Base-by-base conservation (phyloP, 2,329 filamentous ascomycete genomes). In the Zymoseptoria passerinii region DNA sequence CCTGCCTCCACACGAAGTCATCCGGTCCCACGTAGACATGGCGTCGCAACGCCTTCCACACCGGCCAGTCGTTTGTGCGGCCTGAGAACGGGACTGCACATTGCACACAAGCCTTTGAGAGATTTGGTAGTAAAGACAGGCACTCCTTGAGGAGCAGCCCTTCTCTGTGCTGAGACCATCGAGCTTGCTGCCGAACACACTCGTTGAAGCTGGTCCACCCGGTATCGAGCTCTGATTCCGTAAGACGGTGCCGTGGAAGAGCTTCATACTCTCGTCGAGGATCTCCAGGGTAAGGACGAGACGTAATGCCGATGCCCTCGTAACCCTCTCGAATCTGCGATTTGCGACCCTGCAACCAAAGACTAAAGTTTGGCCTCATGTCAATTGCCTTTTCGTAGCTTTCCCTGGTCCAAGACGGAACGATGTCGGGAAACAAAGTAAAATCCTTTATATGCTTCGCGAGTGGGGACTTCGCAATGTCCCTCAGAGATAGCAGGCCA, bases 391-490 rank as follows among this genome's bases (percentile, higher is more conserved):
- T 57, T 9, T 48, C 3, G 50, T 20, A 61, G 18, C 48, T 59
- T 48, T 52, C 52, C 58, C 50, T 57, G 5, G 8, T 52, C 59
- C 56, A 66, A 10, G 56, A 23, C 1, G 69, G 68, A 40, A 69
- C 28, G n/a, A 68, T 58, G 48, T 71, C 67, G 2, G 60, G 59
- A 52, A 62, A 65, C 54, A 68, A 64, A n/a, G 65, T 66, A 50
- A 70, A 62, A 5, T 59, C 59, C 48, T 65, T 65, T 53, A 71
- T 65, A 54, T 66, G 61, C 52, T 61, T 65, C 16, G 62, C 58
- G 13, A 70, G 48, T 20, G 61, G 58, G 2, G 62, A 62, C n/a
- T 61, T 54, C 3, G 63, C 57, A 1, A 71, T 55, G 18, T 50
- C 20, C 19, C 57, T 49, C 4, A 70, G 55, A 8, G 63, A 64